Evolutionary conservation across 179 eudicot genomes (phyloP), one percentile per base, ranked within the genome.

Genomic region (Actinidia chinensis): DNA sequence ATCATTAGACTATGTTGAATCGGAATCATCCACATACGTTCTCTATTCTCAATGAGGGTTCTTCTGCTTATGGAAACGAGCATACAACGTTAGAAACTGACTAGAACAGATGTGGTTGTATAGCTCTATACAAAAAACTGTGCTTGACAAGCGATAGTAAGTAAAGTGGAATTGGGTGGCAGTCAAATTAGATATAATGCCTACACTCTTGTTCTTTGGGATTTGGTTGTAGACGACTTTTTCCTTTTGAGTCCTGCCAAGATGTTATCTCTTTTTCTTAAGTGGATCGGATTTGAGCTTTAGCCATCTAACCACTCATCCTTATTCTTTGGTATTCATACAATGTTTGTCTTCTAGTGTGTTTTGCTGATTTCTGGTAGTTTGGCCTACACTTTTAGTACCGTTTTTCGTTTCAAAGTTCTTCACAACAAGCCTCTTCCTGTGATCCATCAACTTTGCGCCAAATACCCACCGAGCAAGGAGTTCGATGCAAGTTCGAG

Each of bases 401-500:
- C 33, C 61, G 7, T 25, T 69, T 15, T 76, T 59, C 63, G n/a
- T 73, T 67, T 74, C 75, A 8, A 86, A 90, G 94, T 90, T 84
- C 79, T 90, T 90, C 82, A 84, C 80, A 11, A 83, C 86, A 56
- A 86, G 85, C 94, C 94, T 80, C 85, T 89, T 83, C 90, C 94
- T 90, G 92, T 80, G 92, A 90, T 79, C 89, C 89, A 43, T 87
- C 91, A 83, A 81, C 70, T 82, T 82, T 90, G 81, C 94, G n/a
- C 94, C 69, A 90, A 89, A 82, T 90, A 90, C 82, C 92, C 90
- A 46, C 94, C 94, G 48, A 85, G 89, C 84, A 90, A 90, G 82
- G 94, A 90, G 77, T 80, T 84, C 71, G 92, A 90, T 83, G 88
- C 86, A 90, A 88, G 79, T 85, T 78, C 89, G 89, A 60, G 89